Conservation (phyloP, 495 filamentous ascomycete genomes). For the Cudoniella acicularis region DNA sequence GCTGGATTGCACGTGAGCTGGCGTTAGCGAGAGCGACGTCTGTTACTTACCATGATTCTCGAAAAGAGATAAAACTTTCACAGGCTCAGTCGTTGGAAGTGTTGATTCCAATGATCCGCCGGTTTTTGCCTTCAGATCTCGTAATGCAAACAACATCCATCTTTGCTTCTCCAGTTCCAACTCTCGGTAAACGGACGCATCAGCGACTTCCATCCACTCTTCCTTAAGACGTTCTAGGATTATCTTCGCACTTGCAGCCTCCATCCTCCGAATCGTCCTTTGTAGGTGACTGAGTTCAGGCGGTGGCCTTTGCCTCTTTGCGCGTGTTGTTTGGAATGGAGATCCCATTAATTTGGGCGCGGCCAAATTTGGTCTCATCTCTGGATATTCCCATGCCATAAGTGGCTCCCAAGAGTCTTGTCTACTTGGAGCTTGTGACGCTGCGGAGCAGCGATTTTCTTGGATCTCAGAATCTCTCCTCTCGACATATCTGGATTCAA, state of each 20-base stretch:
- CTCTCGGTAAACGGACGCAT: slow-evolving; percentile 28
- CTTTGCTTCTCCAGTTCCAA: slow-evolving; percentile 24
- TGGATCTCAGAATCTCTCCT: too few relatives aligned
- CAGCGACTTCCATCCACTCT: slow-evolving; percentile 34
- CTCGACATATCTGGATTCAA: too few relatives aligned
- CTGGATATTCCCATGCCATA: not conserved
- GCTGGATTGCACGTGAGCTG: slow-evolving; percentile 3
- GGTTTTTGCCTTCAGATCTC: slow-evolving; percentile 1
- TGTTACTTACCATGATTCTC: slow-evolving; percentile 24
- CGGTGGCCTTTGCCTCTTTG: not conserved
- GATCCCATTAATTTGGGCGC: too few relatives aligned
- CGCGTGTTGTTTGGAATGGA: too few relatives aligned
- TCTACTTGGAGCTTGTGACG: too few relatives aligned
- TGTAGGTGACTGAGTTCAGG: slow-evolving; percentile 27
- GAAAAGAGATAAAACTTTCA: slow-evolving; percentile 20
- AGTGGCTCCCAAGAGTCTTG: too few relatives aligned
- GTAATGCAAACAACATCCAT: slow-evolving; percentile 23
- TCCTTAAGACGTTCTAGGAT: slow-evolving; percentile 43
- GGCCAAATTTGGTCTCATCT: not conserved
- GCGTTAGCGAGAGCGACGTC: not conserved
- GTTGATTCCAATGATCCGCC: not conserved
- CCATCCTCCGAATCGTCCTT: slow-evolving; percentile 40
- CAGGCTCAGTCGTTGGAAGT: not conserved
- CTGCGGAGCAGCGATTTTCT: too few relatives aligned
- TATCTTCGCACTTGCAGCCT: slow-evolving; percentile 36